Base-by-base conservation (phyloP, 2,329 filamentous ascomycete species). In the Cladorrhinum sp. region DNA sequence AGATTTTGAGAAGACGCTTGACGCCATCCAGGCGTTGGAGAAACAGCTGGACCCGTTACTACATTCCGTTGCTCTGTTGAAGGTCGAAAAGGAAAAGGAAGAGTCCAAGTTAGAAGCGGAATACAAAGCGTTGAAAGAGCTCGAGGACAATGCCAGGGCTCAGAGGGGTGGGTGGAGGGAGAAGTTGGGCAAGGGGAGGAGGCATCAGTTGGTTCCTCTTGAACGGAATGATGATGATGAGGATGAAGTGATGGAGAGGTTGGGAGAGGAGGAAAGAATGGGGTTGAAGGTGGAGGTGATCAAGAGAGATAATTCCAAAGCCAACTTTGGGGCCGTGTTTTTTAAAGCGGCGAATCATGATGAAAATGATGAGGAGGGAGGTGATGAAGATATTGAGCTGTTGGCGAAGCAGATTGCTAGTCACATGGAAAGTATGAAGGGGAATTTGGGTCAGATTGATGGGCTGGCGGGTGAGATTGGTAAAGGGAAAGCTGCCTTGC, bases 1-100 rank as follows among this genome's bases (percentile, higher is more conserved):
- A 51, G 81, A 89, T 67, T 87, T 87, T 64, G 87, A 91, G 69
- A 82, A 79, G 66, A 81, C 87, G 13, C 75, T 88, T 8, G 82
- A 86, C 66, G 81, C 81, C n/a, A 84, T 84, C 63, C 75, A 78
- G 59, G 73, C 73, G 8, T 72, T 88, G 24, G 83, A 89, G 69
- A 76, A 75, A 61, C 80, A 82, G 72, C 80, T 91, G 4, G 86
- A 84, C 16, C 85, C 87, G 1, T 76, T 83, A 20, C 74, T 86
- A 48, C 87, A 91, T 72, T 80, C 84, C 3, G 82, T 89, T 23
- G 80, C 83, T 64, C 73, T 91, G 50, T 76, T 91, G 29, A 75
- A 75, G 57, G 75, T 78, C 25, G 87, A 89, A 71, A 81, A 83
- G 65, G 79, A 78, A 62, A 78, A 78, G 65, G 80, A 87, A 58